These are phyloP conservation scores for Chlorella sorokiniana DNA, from an alignment of 139 green algal species.

Conservation along the genomic window DNA sequence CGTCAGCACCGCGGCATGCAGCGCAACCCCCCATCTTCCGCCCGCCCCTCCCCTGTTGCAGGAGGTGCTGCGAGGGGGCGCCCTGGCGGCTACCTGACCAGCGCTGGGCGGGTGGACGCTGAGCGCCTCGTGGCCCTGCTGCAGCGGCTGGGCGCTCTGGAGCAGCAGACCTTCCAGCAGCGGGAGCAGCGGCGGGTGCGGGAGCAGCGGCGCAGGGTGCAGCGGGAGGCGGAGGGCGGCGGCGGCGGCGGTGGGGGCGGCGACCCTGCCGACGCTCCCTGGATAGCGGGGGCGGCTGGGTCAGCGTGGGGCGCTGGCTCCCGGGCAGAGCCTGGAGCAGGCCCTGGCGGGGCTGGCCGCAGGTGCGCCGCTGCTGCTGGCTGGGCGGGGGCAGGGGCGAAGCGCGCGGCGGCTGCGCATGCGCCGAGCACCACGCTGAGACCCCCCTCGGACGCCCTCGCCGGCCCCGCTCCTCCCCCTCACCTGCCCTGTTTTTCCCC, in stretches of 20 bases:
- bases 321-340: slow-evolving; percentile 44
- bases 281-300: slow-evolving; percentile 43
- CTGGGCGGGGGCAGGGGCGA: background rate
- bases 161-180: slow-evolving; percentile 59
- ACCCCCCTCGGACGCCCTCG: too few relatives aligned
- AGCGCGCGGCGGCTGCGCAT: background rate
- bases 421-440: background rate
- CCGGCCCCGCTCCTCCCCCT: background rate
- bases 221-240: background rate
- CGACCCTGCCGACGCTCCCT: background rate
- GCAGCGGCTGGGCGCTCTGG: slow-evolving; percentile 52
- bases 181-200: slow-evolving; percentile 40
- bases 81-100: slow-evolving; percentile 29
- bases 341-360: slow-evolving; percentile 16
- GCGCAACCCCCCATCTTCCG: background rate
- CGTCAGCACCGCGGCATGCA: background rate
- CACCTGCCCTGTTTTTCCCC: background rate
- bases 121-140: slow-evolving; percentile 55
- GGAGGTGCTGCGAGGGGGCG: slow-evolving; percentile 58
- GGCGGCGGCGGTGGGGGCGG: background rate
- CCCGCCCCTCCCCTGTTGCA: background rate
- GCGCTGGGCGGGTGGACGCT: slow-evolving; percentile 49
- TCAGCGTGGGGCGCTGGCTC: slow-evolving; percentile 69
- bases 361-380: background rate
- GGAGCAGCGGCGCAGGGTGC: slow-evolving; percentile 46